Percentiles rank a stretch among this genome's conserved stretches.
Evolutionary conservation across 495 filamentous ascomycete species (phyloP).

Genomic region (Monascus purpureus): DNA sequence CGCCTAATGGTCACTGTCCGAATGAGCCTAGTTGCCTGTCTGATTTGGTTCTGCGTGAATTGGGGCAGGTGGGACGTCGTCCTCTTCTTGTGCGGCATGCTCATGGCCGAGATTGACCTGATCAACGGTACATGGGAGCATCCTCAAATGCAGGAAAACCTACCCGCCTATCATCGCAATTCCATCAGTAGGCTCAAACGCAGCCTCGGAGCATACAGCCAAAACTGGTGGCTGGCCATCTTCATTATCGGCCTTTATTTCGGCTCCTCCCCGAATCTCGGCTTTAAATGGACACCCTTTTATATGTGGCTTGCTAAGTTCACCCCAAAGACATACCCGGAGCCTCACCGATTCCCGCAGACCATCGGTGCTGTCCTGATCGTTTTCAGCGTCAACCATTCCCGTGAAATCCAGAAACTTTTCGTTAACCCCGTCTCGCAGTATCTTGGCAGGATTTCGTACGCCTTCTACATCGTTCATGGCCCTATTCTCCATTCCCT

Average conservation of each 20-base stretch:
- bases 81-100: constrained; percentile 44
- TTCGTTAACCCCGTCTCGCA: constrained; percentile 43
- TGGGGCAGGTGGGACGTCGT: constrained; percentile 46
- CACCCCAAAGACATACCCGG: constrained; percentile 27
- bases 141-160: constrained; percentile 3
- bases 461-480: constrained; percentile 51
- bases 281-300: constrained; percentile 30
- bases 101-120: constrained; percentile 44
- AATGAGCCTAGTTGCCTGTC: constrained; percentile 24
- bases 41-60: constrained; percentile 42
- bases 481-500: constrained; percentile 40
- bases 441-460: constrained; percentile 50
- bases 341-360: constrained; percentile 31
- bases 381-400: constrained; percentile 41
- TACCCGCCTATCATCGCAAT: neutral
- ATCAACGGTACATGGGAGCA: constrained; percentile 32
- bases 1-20: constrained; percentile 33
- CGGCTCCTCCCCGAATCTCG: constrained; percentile 28
- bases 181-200: constrained; percentile 7
- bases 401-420: constrained; percentile 35
- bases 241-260: constrained; percentile 30
- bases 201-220: constrained; percentile 24
- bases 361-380: constrained; percentile 41
- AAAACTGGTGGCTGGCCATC: constrained; percentile 39
- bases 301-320: constrained; percentile 28